phyloP scores from a whole-genome alignment of 2,329 filamentous ascomycete species.

The Hypomyces rosellus region DNA sequence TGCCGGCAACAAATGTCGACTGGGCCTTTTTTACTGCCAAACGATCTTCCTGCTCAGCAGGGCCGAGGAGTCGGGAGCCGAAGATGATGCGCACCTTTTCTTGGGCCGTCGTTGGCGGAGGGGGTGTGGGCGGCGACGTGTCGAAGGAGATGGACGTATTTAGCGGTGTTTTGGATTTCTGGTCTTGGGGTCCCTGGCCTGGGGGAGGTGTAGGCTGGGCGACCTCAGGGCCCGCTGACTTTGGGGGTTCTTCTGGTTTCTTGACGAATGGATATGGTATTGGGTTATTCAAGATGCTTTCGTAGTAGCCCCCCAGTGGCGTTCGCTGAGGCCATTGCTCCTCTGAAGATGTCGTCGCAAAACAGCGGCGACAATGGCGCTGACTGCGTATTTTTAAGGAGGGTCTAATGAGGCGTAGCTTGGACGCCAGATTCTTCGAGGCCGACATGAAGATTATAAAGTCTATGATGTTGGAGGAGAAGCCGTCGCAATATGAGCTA shows the following conservation, averaged over 20 bases:
- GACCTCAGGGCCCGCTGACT: constrained; percentile 27
- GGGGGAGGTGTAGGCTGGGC: constrained; percentile 24
- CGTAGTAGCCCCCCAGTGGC: constrained; percentile 54
- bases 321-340: constrained; percentile 31
- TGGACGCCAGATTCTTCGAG: constrained; percentile 23
- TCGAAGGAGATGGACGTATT: constrained; percentile 1
- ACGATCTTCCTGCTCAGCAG: constrained; percentile 59
- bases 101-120: constrained; percentile 36
- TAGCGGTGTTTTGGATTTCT: constrained; percentile 10
- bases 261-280: constrained; percentile 31
- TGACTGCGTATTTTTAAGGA: constrained; percentile 12
- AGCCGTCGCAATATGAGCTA: constrained; percentile 7
- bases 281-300: constrained; percentile 45
- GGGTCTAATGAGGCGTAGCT: constrained; percentile 23
- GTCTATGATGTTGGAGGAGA: background rate
- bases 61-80: constrained; percentile 69
- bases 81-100: constrained; percentile 67
- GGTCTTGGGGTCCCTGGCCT: constrained; percentile 18
- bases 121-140: constrained; percentile 5
- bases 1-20: constrained; percentile 64
- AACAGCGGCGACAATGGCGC: constrained; percentile 18
- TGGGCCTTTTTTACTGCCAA: constrained; percentile 51
- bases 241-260: constrained; percentile 40
- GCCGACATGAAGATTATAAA: constrained; percentile 23
- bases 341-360: constrained; percentile 21